These are phyloP conservation scores for Botrytis paeoniae DNA, from an alignment of 2,329 filamentous ascomycete genomes.

Conservation along the genomic window DNA sequence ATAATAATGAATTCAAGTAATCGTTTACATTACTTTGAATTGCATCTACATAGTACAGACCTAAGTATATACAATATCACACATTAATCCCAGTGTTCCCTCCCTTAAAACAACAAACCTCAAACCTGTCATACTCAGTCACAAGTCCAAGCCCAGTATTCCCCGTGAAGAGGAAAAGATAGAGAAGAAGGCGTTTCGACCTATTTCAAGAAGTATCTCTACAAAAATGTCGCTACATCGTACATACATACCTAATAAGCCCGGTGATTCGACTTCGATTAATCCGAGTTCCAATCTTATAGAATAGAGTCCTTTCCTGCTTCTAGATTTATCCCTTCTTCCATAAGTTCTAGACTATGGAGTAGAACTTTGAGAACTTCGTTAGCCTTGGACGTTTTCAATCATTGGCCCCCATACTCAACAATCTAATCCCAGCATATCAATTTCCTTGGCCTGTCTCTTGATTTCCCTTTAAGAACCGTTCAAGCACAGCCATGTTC, in stretches of 20 bases:
- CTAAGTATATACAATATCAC: not conserved
- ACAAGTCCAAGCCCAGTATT: not conserved
- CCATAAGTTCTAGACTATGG: not conserved
- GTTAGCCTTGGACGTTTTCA: not conserved
- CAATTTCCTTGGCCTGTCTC: slow-evolving; percentile 12
- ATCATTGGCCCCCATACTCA: not conserved
- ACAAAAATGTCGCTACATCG: not conserved
- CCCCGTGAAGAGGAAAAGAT: not conserved
- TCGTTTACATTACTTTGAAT: not conserved
- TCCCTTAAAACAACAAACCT: not conserved
- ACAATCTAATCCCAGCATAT: slow-evolving; percentile 4
- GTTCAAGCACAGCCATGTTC: not conserved
- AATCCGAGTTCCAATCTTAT: not conserved
- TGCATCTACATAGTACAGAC: not conserved
- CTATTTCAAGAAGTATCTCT: not conserved
- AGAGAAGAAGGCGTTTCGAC: not conserved
- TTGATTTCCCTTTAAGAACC: not conserved
- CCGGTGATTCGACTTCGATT: not conserved
- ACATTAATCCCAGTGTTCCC: not conserved
- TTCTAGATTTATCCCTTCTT: not conserved
- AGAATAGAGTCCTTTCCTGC: not conserved
- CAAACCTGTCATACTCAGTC: not conserved
- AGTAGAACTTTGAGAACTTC: slow-evolving; percentile 2
- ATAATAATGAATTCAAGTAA: not conserved
- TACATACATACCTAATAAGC: not conserved